Percentiles rank a stretch among this genome's conserved stretches.
Evolutionary conservation across 345 rosid genomes (phyloP).

Genomic region (Salix brachista): DNA sequence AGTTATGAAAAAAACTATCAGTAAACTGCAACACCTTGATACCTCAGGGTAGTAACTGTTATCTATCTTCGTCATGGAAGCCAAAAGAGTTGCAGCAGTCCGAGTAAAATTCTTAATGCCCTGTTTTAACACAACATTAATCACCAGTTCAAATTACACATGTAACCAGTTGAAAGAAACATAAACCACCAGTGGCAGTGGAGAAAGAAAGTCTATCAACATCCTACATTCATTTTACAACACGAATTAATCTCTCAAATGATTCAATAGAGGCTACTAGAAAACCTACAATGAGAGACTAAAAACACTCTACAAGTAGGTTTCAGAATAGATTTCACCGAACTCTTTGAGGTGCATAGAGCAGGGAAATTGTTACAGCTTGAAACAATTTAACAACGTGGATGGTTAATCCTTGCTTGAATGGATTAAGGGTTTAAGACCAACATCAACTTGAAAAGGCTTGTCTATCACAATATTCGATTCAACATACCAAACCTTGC

Average conservation of each 20-base stretch:
- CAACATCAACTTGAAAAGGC: slow-evolving; percentile 10
- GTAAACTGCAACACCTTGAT: slow-evolving; percentile 13
- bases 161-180: background rate
- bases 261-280: background rate
- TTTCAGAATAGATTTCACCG: background rate
- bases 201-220: background rate
- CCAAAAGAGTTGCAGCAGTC: slow-evolving; percentile 80
- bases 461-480: background rate
- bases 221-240: background rate
- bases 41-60: slow-evolving; percentile 95
- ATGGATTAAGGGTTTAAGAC: background rate
- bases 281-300: background rate
- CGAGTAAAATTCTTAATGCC: slow-evolving; percentile 84
- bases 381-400: background rate
- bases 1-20: slow-evolving; percentile 1
- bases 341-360: background rate
- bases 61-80: slow-evolving; percentile 75
- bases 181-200: background rate
- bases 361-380: background rate
- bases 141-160: slow-evolving; percentile 23
- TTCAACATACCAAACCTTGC: slow-evolving; percentile 74
- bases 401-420: slow-evolving; percentile 7
- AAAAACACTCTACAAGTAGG: background rate
- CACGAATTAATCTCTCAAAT: background rate
- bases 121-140: slow-evolving; percentile 40